These are phyloP conservation scores for Verbascum thapsus DNA, from an alignment of 257 asterid species.

Conservation along the genomic window DNA sequence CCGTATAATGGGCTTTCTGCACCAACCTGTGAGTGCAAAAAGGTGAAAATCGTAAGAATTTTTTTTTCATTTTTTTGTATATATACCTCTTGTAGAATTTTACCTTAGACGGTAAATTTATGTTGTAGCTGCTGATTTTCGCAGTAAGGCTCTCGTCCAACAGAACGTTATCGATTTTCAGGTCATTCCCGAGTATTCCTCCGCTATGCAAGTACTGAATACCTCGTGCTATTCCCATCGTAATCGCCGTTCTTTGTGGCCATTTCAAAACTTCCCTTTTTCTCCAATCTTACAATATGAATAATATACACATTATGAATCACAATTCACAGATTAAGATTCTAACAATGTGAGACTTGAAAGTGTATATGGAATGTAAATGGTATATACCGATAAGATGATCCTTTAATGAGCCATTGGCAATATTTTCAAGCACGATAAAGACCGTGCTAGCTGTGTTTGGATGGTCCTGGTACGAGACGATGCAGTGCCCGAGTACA, in stretches of 20 bases:
- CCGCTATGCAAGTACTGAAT: constrained; percentile 82
- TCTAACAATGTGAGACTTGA: no score
- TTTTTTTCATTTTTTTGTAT: no score
- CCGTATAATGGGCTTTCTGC: constrained; percentile 58
- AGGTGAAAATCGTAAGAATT: not conserved
- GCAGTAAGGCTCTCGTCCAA: constrained; percentile 78
- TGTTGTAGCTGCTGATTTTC: constrained; percentile 77
- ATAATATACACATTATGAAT: no score
- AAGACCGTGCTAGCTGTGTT: constrained; percentile 74
- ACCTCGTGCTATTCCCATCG: constrained; percentile 86
- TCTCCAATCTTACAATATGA: constrained; percentile 98
- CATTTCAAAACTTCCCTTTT: constrained; percentile 80
- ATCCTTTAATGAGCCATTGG: constrained; percentile 74
- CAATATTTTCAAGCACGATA: constrained; percentile 73
- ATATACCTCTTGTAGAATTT: not conserved
- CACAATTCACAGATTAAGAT: no score
- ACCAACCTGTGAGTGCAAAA: constrained; percentile 53
- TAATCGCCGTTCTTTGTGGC: constrained; percentile 90
- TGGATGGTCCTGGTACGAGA: constrained; percentile 87
- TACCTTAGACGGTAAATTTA: constrained; percentile 76
- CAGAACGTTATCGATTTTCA: constrained; percentile 70
- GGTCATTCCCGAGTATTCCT: constrained; percentile 74
- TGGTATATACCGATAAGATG: constrained; percentile 67
- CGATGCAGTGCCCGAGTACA: constrained; percentile 90
- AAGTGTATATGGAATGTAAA: not conserved